A percentile compares a stretch with the other conserved stretches of the same genome.
Conservation (phyloP, 208 protist genomes). For the Leishmania lainsoni region DNA sequence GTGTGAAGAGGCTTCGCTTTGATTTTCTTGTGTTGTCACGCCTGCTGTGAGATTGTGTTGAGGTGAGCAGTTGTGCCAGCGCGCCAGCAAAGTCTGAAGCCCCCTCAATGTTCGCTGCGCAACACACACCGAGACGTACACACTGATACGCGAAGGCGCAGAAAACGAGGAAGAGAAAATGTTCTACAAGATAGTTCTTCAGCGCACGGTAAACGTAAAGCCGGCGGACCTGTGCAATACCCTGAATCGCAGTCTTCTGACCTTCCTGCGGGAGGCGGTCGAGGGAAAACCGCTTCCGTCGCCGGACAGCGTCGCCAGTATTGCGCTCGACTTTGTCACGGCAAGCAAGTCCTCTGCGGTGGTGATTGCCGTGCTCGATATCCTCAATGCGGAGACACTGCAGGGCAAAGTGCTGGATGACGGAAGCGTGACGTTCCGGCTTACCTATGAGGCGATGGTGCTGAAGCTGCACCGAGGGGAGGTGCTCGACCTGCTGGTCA, state of each 20-base stretch:
- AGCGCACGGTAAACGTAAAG: conserved; percentile 71
- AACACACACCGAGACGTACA: not conserved
- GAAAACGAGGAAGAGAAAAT: conserved; percentile 30
- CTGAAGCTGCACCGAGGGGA: conserved; percentile 85
- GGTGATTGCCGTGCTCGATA: conserved; percentile 82
- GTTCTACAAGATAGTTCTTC: conserved; percentile 84
- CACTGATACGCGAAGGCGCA: not conserved
- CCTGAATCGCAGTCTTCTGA: conserved; percentile 66
- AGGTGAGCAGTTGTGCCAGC: not conserved
- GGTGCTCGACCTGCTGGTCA: conserved; percentile 82
- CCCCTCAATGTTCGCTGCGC: not conserved
- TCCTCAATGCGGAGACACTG: conserved; percentile 66
- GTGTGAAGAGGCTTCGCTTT: not conserved
- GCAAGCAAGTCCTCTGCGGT: conserved; percentile 70
- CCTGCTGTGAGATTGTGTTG: not conserved
- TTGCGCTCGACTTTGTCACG: conserved; percentile 34
- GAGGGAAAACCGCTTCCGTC: conserved; percentile 73
- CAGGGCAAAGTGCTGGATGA: conserved; percentile 82
- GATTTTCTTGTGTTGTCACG: not conserved
- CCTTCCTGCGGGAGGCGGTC: conserved; percentile 71
- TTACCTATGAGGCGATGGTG: conserved; percentile 84
- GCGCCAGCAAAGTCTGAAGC: not conserved
- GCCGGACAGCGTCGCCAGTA: conserved; percentile 43
- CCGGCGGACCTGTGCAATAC: conserved; percentile 65
- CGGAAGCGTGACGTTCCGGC: conserved; percentile 73